These are phyloP conservation scores for Aureobasidium musti DNA, from an alignment of 2,329 filamentous ascomycete species.

Conservation along the genomic window DNA sequence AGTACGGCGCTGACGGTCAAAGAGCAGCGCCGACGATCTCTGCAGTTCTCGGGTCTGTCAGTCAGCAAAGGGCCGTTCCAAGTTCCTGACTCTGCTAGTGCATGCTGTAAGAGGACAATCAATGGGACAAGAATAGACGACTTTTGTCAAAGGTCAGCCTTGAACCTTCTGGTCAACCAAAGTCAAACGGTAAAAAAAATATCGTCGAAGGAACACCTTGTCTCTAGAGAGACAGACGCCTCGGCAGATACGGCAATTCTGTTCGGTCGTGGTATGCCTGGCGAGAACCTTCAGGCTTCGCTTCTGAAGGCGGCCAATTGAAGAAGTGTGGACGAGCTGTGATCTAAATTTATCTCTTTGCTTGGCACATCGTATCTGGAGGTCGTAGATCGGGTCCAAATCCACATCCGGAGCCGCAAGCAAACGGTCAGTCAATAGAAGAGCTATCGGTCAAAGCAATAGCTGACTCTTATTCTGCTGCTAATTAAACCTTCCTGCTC, in stretches of 20 bases:
- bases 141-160: not conserved
- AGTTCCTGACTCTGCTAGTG: slow-evolving; percentile 1
- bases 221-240: not conserved
- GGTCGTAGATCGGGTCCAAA: not conserved
- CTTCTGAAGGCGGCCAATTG: slow-evolving; percentile 12
- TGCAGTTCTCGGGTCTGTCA: slow-evolving; percentile 1
- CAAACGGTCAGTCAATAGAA: slow-evolving; percentile 23
- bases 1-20: not conserved
- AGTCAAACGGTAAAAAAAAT: not conserved
- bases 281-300: slow-evolving; percentile 16
- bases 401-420: not conserved
- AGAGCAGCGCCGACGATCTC: slow-evolving; percentile 12
- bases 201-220: not conserved
- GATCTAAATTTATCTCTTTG: slow-evolving; percentile 16
- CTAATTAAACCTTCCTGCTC: slow-evolving; percentile 19
- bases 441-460: slow-evolving; percentile 19
- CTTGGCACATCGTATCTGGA: slow-evolving; percentile 12
- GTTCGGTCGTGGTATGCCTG: not conserved
- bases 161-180: not conserved
- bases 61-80: not conserved
- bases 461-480: slow-evolving; percentile 14
- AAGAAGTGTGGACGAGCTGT: slow-evolving; percentile 8
- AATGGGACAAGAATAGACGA: slow-evolving; percentile 16
- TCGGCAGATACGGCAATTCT: not conserved
- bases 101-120: not conserved